Evolutionary conservation across 345 rosid genomes (phyloP).

Genomic region (Adansonia digitata): DNA sequence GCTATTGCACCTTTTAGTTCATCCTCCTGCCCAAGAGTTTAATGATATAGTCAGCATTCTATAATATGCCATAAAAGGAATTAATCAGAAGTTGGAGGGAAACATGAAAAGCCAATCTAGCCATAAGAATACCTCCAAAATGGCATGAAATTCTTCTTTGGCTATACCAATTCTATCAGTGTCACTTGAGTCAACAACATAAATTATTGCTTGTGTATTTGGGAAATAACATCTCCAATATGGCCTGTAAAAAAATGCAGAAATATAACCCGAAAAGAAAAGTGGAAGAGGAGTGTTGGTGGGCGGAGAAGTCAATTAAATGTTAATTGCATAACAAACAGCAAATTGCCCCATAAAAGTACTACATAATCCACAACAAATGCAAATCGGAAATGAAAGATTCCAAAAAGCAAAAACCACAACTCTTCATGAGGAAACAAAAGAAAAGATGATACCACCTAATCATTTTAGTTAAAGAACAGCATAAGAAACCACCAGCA

Average conservation of each 20-base stretch:
- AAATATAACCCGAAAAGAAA: neutral
- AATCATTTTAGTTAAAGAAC: neutral
- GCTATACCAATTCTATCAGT: constrained; percentile 62
- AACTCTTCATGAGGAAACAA: neutral
- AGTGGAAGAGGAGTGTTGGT: constrained; percentile 1
- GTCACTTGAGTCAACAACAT: constrained; percentile 76
- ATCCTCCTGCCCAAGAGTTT: constrained; percentile 45
- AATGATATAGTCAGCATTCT: neutral
- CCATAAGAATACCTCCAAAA: constrained; percentile 47
- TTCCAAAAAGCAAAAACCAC: neutral
- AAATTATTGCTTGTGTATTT: constrained; percentile 44
- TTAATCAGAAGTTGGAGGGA: neutral
- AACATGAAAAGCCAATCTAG: neutral
- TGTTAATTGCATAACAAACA: neutral
- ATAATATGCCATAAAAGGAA: neutral
- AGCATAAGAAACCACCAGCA: neutral
- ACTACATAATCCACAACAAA: neutral
- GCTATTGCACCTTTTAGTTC: constrained; percentile 60
- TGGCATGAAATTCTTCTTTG: constrained; percentile 75
- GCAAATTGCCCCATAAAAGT: neutral
- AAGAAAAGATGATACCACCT: neutral
- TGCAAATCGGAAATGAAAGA: neutral
- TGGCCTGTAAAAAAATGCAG: constrained; percentile 39
- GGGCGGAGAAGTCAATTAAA: neutral
- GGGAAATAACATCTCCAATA: constrained; percentile 72